Conservation (phyloP, 2,329 filamentous ascomycete species). For the Neonectria hederae region DNA sequence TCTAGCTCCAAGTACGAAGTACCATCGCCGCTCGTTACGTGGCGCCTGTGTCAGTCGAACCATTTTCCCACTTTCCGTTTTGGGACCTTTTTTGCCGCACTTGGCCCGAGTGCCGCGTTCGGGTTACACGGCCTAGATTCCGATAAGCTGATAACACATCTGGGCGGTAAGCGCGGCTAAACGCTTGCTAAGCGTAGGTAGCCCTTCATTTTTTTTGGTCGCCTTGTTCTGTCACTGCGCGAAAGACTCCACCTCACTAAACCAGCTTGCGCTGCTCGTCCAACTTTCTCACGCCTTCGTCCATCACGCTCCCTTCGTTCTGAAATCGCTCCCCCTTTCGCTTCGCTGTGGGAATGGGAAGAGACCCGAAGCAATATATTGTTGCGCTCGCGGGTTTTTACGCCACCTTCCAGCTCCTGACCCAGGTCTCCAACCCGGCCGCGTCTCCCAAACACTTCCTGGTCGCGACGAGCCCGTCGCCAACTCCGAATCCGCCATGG, state of each 20-base stretch:
- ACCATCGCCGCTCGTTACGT: conserved; percentile 6
- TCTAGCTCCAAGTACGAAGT: background rate
- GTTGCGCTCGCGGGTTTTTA: conserved; percentile 47
- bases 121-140: background rate
- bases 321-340: conserved; percentile 11
- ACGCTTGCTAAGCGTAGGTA: conserved; percentile 12
- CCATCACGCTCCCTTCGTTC: conserved; percentile 8
- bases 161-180: background rate
- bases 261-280: conserved; percentile 11
- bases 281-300: conserved; percentile 16
- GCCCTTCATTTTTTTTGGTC: conserved; percentile 7
- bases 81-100: conserved; percentile 10
- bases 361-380: conserved; percentile 51
- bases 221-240: conserved; percentile 7
- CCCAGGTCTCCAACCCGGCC: conserved; percentile 46
- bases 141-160: conserved; percentile 11
- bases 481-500: conserved; percentile 58
- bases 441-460: conserved; percentile 40
- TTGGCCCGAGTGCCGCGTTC: conserved; percentile 13
- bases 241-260: conserved; percentile 25
- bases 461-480: conserved; percentile 40
- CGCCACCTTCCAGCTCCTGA: conserved; percentile 50
- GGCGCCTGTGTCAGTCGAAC: conserved; percentile 4
- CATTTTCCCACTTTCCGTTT: background rate
- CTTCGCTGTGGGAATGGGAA: conserved; percentile 45